A percentile compares a stretch with the other conserved stretches of the same genome.
These are phyloP conservation scores for Synchytrium microbalum DNA, from an alignment of 371 early-diverging fungal species.

Conservation along the genomic window DNA sequence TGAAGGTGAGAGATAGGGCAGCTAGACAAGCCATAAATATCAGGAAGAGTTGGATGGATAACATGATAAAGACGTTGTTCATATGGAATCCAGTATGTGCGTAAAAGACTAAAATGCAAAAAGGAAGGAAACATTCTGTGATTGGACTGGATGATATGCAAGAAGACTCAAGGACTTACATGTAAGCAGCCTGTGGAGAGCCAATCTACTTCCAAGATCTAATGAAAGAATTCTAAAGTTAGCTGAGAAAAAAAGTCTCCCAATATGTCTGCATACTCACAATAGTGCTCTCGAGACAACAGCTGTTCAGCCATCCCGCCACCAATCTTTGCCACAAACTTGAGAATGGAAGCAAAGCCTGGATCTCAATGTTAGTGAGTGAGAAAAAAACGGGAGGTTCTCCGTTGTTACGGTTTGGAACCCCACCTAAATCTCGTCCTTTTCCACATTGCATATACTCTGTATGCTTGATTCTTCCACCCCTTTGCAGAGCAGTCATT, in stretches of 20 bases:
- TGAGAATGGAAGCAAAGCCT: conserved; percentile 74
- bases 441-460: conserved; percentile 91
- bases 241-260: neutral
- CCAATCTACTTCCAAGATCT: conserved; percentile 67
- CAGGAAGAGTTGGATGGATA: conserved; percentile 79
- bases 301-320: conserved; percentile 92
- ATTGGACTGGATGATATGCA: no score
- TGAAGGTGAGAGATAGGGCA: conserved; percentile 55
- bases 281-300: conserved; percentile 82
- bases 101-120: conserved; percentile 29
- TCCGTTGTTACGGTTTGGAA: neutral
- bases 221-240: neutral
- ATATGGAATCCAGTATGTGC: conserved; percentile 88
- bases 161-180: conserved; percentile 59
- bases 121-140: neutral
- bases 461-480: conserved; percentile 82
- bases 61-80: conserved; percentile 84
- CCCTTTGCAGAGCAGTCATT: conserved; percentile 75
- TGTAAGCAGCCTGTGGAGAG: conserved; percentile 77
- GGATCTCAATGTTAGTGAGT: neutral
- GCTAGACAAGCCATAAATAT: conserved; percentile 66
- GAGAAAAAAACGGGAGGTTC: neutral
- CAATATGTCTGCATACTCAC: conserved; percentile 14
- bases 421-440: conserved; percentile 75
- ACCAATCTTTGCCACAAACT: conserved; percentile 85